phyloP scores from a whole-genome alignment of 306 rosid species.

The Rosa multiflora region DNA sequence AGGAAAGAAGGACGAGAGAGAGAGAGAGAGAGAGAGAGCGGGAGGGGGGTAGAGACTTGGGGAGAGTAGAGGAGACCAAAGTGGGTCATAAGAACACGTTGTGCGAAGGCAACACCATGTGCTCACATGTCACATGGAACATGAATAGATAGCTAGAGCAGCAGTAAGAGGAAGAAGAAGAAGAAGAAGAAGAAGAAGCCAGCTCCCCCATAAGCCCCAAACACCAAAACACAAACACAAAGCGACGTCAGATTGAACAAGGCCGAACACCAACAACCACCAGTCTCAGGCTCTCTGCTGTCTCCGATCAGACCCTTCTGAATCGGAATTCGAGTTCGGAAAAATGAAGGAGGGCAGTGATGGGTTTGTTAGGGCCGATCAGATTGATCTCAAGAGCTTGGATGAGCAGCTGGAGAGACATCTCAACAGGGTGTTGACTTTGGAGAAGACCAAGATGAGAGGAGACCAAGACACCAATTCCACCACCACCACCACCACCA shows the following conservation, averaged over 20 bases:
- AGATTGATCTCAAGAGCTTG: conserved; percentile 97
- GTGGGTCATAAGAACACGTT: conserved; percentile 96
- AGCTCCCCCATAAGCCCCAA: not conserved
- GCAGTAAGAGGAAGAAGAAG: not conserved
- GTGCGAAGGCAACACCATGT: conserved; percentile 91
- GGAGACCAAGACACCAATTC: conserved; percentile 36
- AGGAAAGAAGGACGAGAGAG: not conserved
- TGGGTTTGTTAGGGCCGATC: conserved; percentile 96
- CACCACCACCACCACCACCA: not conserved
- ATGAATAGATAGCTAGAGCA: not conserved
- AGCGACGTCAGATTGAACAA: not conserved
- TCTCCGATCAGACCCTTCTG: not conserved
- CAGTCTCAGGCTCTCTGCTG: no score
- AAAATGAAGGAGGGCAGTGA: conserved; percentile 78
- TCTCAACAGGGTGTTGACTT: conserved; percentile 64
- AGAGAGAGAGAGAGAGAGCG: not conserved
- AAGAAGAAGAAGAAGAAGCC: not conserved
- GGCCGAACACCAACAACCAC: no score
- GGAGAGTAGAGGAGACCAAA: conserved; percentile 29
- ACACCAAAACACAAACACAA: not conserved
- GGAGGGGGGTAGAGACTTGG: conserved; percentile 8
- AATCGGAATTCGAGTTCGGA: not conserved
- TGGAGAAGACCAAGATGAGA: conserved; percentile 66
- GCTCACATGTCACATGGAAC: conserved; percentile 58
- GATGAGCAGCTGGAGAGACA: conserved; percentile 96